Evolutionary conservation across 2,329 filamentous ascomycete genomes (phyloP).

Genomic region (Trichophyton mentagrophytes): DNA sequence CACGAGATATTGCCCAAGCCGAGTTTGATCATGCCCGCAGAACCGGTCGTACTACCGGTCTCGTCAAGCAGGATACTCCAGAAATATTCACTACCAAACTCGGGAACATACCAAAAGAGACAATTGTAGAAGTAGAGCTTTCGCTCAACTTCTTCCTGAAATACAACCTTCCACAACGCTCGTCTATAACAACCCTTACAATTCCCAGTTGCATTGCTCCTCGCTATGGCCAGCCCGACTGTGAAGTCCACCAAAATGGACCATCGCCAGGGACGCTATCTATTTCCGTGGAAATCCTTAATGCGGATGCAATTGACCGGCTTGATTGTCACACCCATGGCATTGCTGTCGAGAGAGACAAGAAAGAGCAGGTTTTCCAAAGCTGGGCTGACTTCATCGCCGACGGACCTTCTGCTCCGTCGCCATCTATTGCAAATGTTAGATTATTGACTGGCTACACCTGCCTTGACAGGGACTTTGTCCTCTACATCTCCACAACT

Average conservation of each 20-base stretch:
- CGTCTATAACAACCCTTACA: not conserved
- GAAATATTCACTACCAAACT: constrained; percentile 58
- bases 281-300: not conserved
- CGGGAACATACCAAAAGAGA: constrained; percentile 50
- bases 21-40: constrained; percentile 48
- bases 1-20: constrained; percentile 48
- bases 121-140: constrained; percentile 2
- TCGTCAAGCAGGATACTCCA: constrained; percentile 51
- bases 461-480: not conserved
- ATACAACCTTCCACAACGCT: constrained; percentile 1
- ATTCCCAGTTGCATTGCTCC: constrained; percentile 5
- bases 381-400: constrained; percentile 5
- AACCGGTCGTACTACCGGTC: constrained; percentile 48
- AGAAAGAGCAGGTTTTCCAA: not conserved
- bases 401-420: not conserved
- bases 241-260: not conserved
- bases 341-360: not conserved
- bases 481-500: not conserved
- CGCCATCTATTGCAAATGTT: not conserved
- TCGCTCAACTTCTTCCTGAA: constrained; percentile 5
- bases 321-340: not conserved
- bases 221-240: constrained; percentile 3
- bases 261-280: not conserved
- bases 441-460: not conserved
- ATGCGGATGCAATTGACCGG: not conserved